Base-by-base conservation (phyloP, 1,284 basidiomycete species). In the Sanghuangporus baumii region DNA sequence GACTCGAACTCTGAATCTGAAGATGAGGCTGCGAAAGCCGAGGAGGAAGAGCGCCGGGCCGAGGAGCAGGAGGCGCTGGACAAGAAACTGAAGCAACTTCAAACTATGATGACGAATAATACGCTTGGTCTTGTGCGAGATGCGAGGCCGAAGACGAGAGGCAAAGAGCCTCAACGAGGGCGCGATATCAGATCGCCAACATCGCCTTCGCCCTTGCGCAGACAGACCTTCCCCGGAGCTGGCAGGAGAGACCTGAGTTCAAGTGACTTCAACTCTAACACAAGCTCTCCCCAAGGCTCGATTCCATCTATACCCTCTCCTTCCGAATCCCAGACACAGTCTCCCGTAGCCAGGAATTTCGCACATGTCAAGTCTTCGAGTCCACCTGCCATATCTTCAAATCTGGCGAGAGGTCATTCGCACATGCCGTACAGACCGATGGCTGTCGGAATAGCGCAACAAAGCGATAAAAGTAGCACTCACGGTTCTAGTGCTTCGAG, bases 231-330 rank as follows among this genome's bases (percentile, higher is more conserved):
- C 11, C 61, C 56, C 37, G 62, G 60, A 58, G 63, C 50, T 34
- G 16, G 26, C 36, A 14, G 26, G 5, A 54, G 52, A 36, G 67
- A 67, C 55, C 51, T 64, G 46, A 66, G 67, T 43, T 66, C 66
- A 26, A 67, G 62, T 48, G 66, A 66, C 40, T 65, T 67, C 47
- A 62, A 62, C 37, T 90, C 88, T 1, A 87, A 84, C 69, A 76
- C 83, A 11, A 83, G 82, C 64, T 92, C 89, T 31, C 85, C 85
- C 1, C 87, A 83, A 59, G 86, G 84, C 9, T 92, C 89, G 0
- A 88, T 91, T 43, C 88, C 88, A 0, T 87, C 87, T 14, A 90
- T 92, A 34, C 85, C 89, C 0, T 91, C 89, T 0, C 83, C 87
- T 14, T 70, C 81, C 31, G 80, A 82, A 59, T 77, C 81, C 43